Evolutionary conservation across 768 basidiomycete species (phyloP).

Genomic region (Boletus coccyginus): DNA sequence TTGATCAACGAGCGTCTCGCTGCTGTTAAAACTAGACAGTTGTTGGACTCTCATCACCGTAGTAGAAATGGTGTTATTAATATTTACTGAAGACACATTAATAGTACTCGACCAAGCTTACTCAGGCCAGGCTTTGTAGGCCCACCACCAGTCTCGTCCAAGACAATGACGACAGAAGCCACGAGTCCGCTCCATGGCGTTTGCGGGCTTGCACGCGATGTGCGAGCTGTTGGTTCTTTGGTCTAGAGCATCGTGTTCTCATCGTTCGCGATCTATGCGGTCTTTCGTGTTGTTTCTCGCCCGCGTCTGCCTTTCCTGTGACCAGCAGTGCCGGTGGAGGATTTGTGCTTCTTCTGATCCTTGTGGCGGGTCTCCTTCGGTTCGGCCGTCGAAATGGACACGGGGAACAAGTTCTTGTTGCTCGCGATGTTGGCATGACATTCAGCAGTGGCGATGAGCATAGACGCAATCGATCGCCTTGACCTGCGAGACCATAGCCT

Average conservation of each 20-base stretch:
- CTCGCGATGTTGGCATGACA: slow-evolving; percentile 36
- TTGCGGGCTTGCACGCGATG: slow-evolving; percentile 54
- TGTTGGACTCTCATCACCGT: no score
- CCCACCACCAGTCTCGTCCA: no score
- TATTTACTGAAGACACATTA: not conserved
- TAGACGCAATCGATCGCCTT: not conserved
- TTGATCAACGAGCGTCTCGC: not conserved
- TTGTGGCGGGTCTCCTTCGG: slow-evolving; percentile 40
- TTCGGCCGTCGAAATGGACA: slow-evolving; percentile 29
- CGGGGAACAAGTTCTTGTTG: slow-evolving; percentile 43
- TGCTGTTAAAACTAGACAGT: no score
- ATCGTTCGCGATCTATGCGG: slow-evolving; percentile 13
- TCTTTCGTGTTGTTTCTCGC: slow-evolving; percentile 23
- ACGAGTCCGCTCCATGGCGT: slow-evolving; percentile 44
- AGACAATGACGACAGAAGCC: not conserved
- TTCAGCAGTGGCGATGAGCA: slow-evolving; percentile 32
- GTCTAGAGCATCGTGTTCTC: slow-evolving; percentile 13
- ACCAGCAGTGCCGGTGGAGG: not conserved
- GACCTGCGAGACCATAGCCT: no score
- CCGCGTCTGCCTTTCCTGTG: slow-evolving; percentile 40
- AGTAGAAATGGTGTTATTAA: slow-evolving; percentile 1
- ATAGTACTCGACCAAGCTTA: no score
- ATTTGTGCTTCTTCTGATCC: not conserved
- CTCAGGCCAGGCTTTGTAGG: no score
- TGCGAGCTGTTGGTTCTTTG: slow-evolving; percentile 44